phyloP scores from a whole-genome alignment of 169 alveolate genomes.

The Plasmodium falciparum region DNA sequence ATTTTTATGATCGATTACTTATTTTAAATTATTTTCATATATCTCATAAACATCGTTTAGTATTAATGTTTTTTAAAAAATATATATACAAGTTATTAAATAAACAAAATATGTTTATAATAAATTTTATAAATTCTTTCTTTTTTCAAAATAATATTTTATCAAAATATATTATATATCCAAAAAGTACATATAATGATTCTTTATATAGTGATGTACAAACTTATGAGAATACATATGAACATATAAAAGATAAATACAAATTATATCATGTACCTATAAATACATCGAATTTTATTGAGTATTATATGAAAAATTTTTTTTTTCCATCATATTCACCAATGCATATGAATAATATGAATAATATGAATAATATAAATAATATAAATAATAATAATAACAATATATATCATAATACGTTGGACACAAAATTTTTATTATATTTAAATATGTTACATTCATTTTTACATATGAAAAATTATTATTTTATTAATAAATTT shows the following conservation, averaged over 20 bases:
- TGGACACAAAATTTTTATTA: conserved; percentile 5
- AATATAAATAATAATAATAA: background rate
- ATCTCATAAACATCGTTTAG: conserved; percentile 21
- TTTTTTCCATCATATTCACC: background rate
- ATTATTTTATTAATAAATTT: conserved; percentile 30
- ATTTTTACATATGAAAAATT: conserved; percentile 33
- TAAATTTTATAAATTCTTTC: conserved; percentile 46
- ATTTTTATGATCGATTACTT: conserved; percentile 27
- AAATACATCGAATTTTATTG: conserved; percentile 25
- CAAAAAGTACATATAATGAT: conserved; percentile 3
- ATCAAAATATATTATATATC: background rate
- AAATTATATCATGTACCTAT: conserved; percentile 11
- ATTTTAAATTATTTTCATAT: conserved; percentile 40
- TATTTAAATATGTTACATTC: conserved; percentile 37
- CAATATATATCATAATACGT: background rate
- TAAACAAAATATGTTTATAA: conserved; percentile 29
- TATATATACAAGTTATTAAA: conserved; percentile 9
- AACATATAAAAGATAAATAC: background rate
- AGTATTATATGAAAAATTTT: conserved; percentile 37
- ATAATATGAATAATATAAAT: too few relatives aligned
- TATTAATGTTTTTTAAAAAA: conserved; percentile 41
- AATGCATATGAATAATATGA: background rate
- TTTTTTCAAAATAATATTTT: conserved; percentile 13
- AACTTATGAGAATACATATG: too few relatives aligned
- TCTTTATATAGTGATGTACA: too few relatives aligned